phyloP scores from a whole-genome alignment of 306 rosid genomes.

The Phaseolus lunatus region DNA sequence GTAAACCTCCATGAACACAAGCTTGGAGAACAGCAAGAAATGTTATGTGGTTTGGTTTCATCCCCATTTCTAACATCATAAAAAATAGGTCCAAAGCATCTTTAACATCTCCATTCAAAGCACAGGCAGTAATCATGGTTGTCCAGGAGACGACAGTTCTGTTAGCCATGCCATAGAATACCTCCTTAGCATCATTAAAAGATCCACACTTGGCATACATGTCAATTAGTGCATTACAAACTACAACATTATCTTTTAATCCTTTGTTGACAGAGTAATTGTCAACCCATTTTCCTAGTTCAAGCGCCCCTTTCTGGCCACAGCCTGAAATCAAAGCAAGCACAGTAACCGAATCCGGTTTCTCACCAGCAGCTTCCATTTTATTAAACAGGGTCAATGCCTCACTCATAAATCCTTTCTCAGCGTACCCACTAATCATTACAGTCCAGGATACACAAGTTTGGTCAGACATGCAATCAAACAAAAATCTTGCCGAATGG shows the following conservation, averaged over 20 bases:
- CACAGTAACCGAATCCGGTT: slow-evolving; percentile 69
- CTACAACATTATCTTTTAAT: slow-evolving; percentile 55
- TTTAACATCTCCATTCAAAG: slow-evolving; percentile 65
- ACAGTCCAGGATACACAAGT: slow-evolving; percentile 81
- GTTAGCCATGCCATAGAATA: slow-evolving; percentile 54
- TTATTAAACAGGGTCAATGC: slow-evolving; percentile 59
- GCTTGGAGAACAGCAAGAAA: slow-evolving; percentile 84
- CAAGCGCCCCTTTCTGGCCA: slow-evolving; percentile 61
- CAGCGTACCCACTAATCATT: slow-evolving; percentile 71
- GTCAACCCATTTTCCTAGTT: slow-evolving; percentile 67
- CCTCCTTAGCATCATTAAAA: slow-evolving; percentile 53
- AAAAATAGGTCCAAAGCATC: slow-evolving; percentile 65
- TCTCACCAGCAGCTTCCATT: slow-evolving; percentile 64
- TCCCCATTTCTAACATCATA: slow-evolving; percentile 55
- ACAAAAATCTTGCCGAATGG: slow-evolving; percentile 58
- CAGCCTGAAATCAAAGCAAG: slow-evolving; percentile 74
- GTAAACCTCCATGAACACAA: slow-evolving; percentile 73
- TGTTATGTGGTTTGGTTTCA: slow-evolving; percentile 68
- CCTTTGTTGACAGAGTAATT: slow-evolving; percentile 54
- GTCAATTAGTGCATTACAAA: slow-evolving; percentile 75
- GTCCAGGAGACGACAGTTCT: slow-evolving; percentile 76
- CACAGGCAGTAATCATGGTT: slow-evolving; percentile 68
- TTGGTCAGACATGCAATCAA: slow-evolving; percentile 58
- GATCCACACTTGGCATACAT: slow-evolving; percentile 83
- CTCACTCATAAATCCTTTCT: slow-evolving; percentile 61